These are phyloP conservation scores for Dothiorella sarmentorum DNA, from an alignment of 2,329 filamentous ascomycete species.

Conservation along the genomic window DNA sequence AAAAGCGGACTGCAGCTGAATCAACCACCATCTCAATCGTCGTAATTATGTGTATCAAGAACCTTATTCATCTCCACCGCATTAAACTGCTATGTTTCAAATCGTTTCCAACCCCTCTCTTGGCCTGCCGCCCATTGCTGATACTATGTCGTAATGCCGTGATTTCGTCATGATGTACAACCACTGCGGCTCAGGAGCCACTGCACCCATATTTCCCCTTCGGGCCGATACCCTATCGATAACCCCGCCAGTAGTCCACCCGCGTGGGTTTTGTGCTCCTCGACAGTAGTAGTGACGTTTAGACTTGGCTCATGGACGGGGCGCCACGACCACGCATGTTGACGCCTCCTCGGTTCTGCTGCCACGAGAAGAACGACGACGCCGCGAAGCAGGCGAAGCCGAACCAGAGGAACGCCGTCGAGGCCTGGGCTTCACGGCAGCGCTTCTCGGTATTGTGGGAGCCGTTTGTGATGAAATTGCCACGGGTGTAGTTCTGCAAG, in stretches of 20 bases:
- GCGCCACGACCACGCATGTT: slow-evolving; percentile 47
- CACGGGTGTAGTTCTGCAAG: slow-evolving; percentile 39
- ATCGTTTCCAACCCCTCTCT: not conserved
- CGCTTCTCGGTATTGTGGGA: slow-evolving; percentile 58
- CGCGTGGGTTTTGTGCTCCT: not conserved
- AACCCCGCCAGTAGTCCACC: not conserved
- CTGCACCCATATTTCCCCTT: slow-evolving; percentile 3
- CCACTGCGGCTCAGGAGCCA: not conserved
- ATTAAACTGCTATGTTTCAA: not conserved
- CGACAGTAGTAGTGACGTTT: slow-evolving; percentile 26
- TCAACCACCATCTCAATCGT: not conserved
- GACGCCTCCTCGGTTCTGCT: slow-evolving; percentile 47
- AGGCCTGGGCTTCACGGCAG: slow-evolving; percentile 72
- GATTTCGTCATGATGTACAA: slow-evolving; percentile 9
- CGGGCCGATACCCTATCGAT: slow-evolving; percentile 8
- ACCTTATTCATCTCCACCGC: not conserved
- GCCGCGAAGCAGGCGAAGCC: slow-evolving; percentile 61
- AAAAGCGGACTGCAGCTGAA: not conserved
- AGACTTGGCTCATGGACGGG: slow-evolving; percentile 56
- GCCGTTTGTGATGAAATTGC: slow-evolving; percentile 61
- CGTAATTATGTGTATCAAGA: slow-evolving; percentile 1
- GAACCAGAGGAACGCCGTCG: slow-evolving; percentile 76
- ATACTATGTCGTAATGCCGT: slow-evolving; percentile 1
- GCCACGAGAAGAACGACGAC: slow-evolving; percentile 46
- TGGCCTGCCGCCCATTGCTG: too few relatives aligned